A percentile compares a stretch with the other conserved stretches of the same genome.
These are phyloP conservation scores for Teunomyces kruisii DNA, from an alignment of 805 yeast species.

Conservation along the genomic window DNA sequence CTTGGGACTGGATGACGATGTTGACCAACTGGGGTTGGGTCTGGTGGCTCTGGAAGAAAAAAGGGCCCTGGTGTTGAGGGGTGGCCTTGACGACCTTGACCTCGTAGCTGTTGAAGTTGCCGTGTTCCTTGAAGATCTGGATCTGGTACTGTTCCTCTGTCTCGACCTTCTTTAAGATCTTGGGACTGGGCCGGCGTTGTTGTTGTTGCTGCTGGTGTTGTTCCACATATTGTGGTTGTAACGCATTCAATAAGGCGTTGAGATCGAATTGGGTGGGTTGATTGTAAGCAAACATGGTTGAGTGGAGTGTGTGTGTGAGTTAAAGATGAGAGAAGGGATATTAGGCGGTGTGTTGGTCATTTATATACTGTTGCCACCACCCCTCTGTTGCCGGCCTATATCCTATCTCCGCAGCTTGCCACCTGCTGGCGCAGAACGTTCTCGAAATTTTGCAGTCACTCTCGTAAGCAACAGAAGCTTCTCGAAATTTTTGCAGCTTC, in stretches of 20 bases:
- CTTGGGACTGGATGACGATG: conserved; percentile 18
- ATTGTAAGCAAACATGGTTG: conserved; percentile 6
- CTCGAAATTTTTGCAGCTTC: conserved; percentile 5
- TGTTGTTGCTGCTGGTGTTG: no score
- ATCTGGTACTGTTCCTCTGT: conserved; percentile 34
- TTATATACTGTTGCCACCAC: not conserved
- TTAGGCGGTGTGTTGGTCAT: not conserved
- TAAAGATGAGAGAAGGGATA: no score
- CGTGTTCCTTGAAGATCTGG: conserved; percentile 34
- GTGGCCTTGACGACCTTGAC: conserved; percentile 15
- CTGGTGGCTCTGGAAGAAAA: conserved; percentile 1
- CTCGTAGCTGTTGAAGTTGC: conserved; percentile 26
- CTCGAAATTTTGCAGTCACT: conserved; percentile 6
- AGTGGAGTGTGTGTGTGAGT: not conserved
- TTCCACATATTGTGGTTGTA: conserved; percentile 4
- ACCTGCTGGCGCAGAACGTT: not conserved
- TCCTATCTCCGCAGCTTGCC: not conserved
- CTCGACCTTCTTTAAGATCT: conserved; percentile 36
- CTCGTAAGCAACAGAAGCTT: conserved; percentile 1
- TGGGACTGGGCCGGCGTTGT: conserved; percentile 17
- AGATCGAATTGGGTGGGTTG: conserved; percentile 10
- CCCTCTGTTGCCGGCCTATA: no score
- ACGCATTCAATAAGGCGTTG: conserved; percentile 29
- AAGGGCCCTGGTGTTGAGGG: not conserved
- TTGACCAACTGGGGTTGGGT: conserved; percentile 13